Evolutionary conservation across 306 rosid species (phyloP).

Genomic region (Castanea crenata): DNA sequence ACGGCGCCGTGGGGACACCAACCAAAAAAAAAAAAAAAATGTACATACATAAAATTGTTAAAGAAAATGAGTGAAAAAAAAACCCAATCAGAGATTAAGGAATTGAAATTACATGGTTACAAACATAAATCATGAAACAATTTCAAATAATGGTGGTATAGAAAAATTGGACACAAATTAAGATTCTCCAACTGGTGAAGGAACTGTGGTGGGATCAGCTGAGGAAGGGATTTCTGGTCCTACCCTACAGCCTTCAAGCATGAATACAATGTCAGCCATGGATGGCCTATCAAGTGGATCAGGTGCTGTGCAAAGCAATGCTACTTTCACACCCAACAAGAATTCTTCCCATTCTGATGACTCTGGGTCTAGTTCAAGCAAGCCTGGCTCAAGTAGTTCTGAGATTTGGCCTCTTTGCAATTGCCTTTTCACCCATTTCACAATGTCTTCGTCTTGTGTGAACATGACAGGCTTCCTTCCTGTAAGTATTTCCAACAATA

Average conservation of each 20-base stretch:
- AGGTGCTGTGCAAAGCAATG: constrained; percentile 74
- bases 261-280: constrained; percentile 75
- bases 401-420: constrained; percentile 66
- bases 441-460: constrained; percentile 73
- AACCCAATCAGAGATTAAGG: neutral
- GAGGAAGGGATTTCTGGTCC: constrained; percentile 83
- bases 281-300: constrained; percentile 88
- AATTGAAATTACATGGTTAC: neutral
- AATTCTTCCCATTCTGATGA: constrained; percentile 92
- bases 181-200: constrained; percentile 54
- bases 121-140: constrained; percentile 8
- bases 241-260: constrained; percentile 91
- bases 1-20: constrained; percentile 37
- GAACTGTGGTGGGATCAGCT: constrained; percentile 75
- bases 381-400: constrained; percentile 73
- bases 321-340: constrained; percentile 76
- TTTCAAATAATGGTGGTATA: neutral
- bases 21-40: no score
- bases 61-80: no score
- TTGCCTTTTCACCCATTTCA: constrained; percentile 83
- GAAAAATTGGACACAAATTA: neutral
- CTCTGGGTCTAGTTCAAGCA: constrained; percentile 82
- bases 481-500: constrained; percentile 69
- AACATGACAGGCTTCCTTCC: constrained; percentile 83
- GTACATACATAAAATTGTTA: no score